Percentiles rank a stretch among this genome's conserved stretches.
Conservation (phyloP, 129 eudicot species). For the Flaveria sonorensis region DNA sequence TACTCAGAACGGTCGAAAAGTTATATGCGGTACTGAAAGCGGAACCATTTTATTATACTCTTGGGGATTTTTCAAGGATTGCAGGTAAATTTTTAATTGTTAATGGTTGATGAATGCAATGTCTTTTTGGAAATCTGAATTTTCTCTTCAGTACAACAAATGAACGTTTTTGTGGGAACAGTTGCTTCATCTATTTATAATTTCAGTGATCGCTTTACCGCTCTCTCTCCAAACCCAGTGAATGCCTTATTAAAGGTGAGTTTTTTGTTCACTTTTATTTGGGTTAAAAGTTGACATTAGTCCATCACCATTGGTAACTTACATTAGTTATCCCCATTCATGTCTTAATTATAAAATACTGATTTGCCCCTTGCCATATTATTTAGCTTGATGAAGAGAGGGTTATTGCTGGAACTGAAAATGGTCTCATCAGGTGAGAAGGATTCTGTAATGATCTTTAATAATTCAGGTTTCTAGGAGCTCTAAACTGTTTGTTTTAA, state of each 20-base stretch:
- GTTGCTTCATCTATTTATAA: slow-evolving; percentile 12
- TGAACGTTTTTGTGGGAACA: background rate
- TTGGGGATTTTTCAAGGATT: slow-evolving; percentile 99
- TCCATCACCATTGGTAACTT: background rate
- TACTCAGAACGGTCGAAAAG: slow-evolving; percentile 86
- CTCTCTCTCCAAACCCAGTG: slow-evolving; percentile 82
- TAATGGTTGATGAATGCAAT: background rate
- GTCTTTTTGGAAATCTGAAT: background rate
- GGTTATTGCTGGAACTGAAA: slow-evolving; percentile 75
- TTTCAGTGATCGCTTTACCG: slow-evolving; percentile 89
- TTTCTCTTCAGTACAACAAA: background rate
- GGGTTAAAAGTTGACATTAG: background rate
- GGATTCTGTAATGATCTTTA: background rate
- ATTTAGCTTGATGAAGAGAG: slow-evolving; percentile 93
- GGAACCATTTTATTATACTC: slow-evolving; percentile 85
- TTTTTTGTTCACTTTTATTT: slow-evolving; percentile 10
- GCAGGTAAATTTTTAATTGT: slow-evolving; percentile 67
- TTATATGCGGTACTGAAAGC: slow-evolving; percentile 87
- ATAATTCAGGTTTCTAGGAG: slow-evolving; percentile 13
- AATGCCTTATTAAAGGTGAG: slow-evolving; percentile 83
- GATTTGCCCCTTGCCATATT: background rate
- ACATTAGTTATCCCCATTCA: background rate
- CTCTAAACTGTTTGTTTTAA: slow-evolving; percentile 13
- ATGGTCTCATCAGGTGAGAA: slow-evolving; percentile 83
- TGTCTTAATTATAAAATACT: slow-evolving; percentile 2